Conservation (phyloP, 169 alveolate species). For the Babesia caballi region DNA sequence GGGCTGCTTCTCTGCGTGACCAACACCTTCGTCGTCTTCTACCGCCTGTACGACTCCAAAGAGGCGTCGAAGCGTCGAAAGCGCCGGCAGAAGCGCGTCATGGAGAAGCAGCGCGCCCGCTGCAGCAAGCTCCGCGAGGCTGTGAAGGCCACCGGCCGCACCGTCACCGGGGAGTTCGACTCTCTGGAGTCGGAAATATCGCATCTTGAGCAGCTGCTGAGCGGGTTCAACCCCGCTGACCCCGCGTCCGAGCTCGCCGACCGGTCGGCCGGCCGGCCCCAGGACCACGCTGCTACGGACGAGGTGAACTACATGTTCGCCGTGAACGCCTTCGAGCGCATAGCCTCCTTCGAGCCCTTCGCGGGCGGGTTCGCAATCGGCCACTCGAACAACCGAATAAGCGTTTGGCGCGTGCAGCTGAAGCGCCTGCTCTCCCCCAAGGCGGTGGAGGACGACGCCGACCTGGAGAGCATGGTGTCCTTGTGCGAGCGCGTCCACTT, state of each 20-base stretch:
- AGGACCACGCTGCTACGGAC: constrained; percentile 53
- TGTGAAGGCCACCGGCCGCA: constrained; percentile 30
- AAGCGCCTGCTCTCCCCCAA: constrained; percentile 11
- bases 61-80: constrained; percentile 49
- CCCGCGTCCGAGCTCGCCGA: neutral
- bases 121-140: constrained; percentile 45
- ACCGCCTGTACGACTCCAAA: constrained; percentile 15
- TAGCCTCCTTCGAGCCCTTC: constrained; percentile 3
- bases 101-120: constrained; percentile 37
- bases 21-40: constrained; percentile 8
- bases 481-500: constrained; percentile 22
- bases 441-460: constrained; percentile 11
- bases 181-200: constrained; percentile 9
- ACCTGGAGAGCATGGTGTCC: constrained; percentile 11
- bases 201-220: constrained; percentile 25
- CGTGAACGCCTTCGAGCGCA: constrained; percentile 40
- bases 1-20: constrained; percentile 28
- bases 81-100: constrained; percentile 34
- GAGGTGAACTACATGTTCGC: constrained; percentile 53
- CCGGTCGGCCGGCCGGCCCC: neutral
- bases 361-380: constrained; percentile 21
- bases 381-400: constrained; percentile 19
- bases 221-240: constrained; percentile 8
- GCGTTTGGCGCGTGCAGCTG: constrained; percentile 52
- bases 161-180: neutral